Conservation (phyloP, 129 eudicot species). For the Flaveria ramosissima region DNA sequence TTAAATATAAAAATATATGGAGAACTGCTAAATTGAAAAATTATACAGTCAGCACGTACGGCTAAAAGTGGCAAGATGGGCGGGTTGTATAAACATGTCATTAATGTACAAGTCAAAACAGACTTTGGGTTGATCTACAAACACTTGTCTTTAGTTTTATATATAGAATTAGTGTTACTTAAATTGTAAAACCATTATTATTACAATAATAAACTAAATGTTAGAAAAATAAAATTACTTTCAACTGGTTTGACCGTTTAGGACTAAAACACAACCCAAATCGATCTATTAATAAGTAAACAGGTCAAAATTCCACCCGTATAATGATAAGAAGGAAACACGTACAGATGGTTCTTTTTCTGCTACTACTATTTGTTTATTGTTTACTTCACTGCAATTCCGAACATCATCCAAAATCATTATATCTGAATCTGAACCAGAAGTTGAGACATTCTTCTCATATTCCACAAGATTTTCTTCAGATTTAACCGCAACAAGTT, state of each 20-base stretch:
- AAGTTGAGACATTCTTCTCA: slow-evolving; percentile 18
- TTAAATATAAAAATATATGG: not conserved
- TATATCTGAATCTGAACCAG: slow-evolving; percentile 33
- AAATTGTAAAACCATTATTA: not conserved
- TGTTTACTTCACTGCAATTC: slow-evolving; percentile 25
- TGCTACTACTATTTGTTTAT: slow-evolving; percentile 9
- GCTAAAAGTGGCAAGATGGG: slow-evolving; percentile 1
- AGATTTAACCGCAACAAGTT: not conserved
- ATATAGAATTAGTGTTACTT: not conserved
- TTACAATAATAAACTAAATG: not conserved
- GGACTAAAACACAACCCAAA: not conserved
- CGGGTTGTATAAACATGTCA: not conserved
- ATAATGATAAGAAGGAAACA: slow-evolving; percentile 5
- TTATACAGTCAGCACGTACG: not conserved
- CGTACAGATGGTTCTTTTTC: slow-evolving; percentile 29
- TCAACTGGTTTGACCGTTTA: not conserved
- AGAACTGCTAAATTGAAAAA: not conserved
- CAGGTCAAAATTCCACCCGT: not conserved
- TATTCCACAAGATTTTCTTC: slow-evolving; percentile 16
- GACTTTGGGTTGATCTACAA: not conserved
- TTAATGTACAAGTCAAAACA: not conserved
- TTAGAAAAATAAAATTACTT: not conserved
- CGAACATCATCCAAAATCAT: slow-evolving; percentile 32
- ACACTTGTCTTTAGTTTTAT: not conserved
- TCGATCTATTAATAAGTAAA: not conserved